Evolutionary conservation across 176 grass and related monocot species (phyloP).

Genomic region (Rhynchospora pubera): DNA sequence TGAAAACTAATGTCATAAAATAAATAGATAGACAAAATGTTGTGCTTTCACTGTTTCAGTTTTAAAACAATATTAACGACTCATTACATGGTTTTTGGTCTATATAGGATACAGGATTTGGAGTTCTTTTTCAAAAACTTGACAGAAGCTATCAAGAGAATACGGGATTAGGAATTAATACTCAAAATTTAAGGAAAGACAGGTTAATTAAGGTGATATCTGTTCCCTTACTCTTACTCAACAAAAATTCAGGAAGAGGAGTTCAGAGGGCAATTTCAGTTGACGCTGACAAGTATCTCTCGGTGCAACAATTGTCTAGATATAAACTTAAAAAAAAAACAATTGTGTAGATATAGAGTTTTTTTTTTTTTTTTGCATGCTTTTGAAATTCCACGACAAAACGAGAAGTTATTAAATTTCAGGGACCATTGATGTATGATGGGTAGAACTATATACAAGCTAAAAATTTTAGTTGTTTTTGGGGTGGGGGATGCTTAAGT

Average conservation of each 20-base stretch:
- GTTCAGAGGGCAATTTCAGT: conserved; percentile 36
- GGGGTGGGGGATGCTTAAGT: neutral
- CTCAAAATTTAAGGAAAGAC: neutral
- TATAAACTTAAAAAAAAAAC: neutral
- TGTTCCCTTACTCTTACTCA: conserved; percentile 40
- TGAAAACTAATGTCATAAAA: no score
- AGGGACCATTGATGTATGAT: neutral
- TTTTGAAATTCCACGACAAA: neutral
- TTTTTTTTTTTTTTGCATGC: neutral
- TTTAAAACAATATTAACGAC: no score
- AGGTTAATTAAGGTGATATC: neutral
- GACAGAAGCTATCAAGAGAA: no score
- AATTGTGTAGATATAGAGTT: no score
- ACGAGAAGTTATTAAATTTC: neutral
- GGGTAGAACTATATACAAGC: neutral
- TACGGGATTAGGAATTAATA: neutral
- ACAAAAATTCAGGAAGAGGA: neutral
- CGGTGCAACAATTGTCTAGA: neutral
- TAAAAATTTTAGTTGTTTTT: no score
- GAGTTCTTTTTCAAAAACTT: no score
- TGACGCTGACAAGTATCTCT: neutral
- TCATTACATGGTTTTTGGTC: no score
- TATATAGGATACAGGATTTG: no score
- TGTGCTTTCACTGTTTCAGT: no score
- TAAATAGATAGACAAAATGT: no score